Percentiles rank a stretch among this genome's conserved stretches.
Evolutionary conservation across 1,139 yeast species (phyloP).

Genomic region (Casaregolazyma lundiana): DNA sequence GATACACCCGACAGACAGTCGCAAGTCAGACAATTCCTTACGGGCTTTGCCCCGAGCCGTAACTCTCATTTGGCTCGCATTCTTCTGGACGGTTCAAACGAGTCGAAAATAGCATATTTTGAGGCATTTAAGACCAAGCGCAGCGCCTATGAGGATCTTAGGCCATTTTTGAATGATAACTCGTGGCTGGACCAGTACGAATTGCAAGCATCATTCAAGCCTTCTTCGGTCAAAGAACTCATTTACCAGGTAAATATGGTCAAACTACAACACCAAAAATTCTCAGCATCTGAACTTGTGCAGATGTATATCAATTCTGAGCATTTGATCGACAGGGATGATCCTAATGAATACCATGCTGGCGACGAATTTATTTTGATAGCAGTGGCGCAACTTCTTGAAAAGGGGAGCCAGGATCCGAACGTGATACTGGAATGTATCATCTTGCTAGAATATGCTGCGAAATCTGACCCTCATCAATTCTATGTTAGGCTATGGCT

Average conservation of each 20-base stretch:
- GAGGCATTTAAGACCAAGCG: constrained; percentile 44
- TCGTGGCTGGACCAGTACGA: constrained; percentile 5
- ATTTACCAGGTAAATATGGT: constrained; percentile 46
- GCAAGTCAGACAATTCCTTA: constrained; percentile 30
- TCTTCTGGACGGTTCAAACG: constrained; percentile 33
- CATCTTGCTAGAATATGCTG: constrained; percentile 46
- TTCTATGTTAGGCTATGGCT: constrained; percentile 69
- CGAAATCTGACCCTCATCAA: constrained; percentile 54
- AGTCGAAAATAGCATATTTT: constrained; percentile 42
- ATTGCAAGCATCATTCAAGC: constrained; percentile 13
- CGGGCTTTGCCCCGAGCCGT: constrained; percentile 39
- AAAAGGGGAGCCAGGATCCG: constrained; percentile 15
- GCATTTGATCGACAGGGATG: constrained; percentile 36
- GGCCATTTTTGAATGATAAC: constrained; percentile 31
- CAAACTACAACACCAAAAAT: constrained; percentile 39
- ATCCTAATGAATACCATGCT: constrained; percentile 57
- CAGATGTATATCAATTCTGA: constrained; percentile 35
- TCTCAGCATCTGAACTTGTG: constrained; percentile 31
- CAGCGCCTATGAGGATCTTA: constrained; percentile 59
- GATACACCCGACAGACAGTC: constrained; percentile 31
- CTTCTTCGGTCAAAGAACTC: constrained; percentile 28
- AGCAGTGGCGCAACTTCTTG: constrained; percentile 36
- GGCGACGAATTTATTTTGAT: constrained; percentile 62
- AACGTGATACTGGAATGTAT: constrained; percentile 32
- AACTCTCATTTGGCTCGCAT: constrained; percentile 55